Conservation (phyloP, 192 early-diverging fungal species). For the Globomyces pollinis-pini region DNA sequence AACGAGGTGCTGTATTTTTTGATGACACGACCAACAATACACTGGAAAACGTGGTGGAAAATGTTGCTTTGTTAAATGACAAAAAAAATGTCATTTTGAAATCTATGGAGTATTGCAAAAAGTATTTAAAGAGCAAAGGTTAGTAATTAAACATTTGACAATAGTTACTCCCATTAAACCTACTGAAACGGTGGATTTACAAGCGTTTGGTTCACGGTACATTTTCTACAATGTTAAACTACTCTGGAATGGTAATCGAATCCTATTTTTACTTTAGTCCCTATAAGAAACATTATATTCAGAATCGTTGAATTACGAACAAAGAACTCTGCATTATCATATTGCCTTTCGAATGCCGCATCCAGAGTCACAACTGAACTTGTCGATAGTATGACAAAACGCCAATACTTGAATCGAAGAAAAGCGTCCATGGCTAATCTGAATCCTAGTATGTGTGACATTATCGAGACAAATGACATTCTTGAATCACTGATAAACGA, state of each 20-base stretch:
- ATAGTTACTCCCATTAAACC: slow-evolving; percentile 24
- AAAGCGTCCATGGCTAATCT: background rate
- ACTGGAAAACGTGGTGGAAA: background rate
- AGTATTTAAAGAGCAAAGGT: slow-evolving; percentile 44
- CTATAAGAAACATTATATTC: slow-evolving; percentile 75
- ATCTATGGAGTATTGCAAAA: slow-evolving; percentile 15
- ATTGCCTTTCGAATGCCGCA: slow-evolving; percentile 79
- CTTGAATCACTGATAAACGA: slow-evolving; percentile 2
- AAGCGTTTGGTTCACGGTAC: slow-evolving; percentile 61
- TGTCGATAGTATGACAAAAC: slow-evolving; percentile 20
- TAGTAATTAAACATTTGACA: slow-evolving; percentile 45
- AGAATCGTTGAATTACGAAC: slow-evolving; percentile 64
- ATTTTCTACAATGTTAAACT: slow-evolving; percentile 78
- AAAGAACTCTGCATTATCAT: slow-evolving; percentile 59
- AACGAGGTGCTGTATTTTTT: slow-evolving; percentile 25
- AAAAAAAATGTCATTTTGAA: slow-evolving; percentile 13
- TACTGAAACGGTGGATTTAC: slow-evolving; percentile 20
- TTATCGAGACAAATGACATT: background rate
- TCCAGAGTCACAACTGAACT: slow-evolving; percentile 69
- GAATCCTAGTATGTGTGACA: background rate
- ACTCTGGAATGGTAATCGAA: slow-evolving; percentile 65
- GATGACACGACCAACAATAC: slow-evolving; percentile 25
- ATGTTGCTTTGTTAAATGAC: background rate
- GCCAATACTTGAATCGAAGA: slow-evolving; percentile 7
- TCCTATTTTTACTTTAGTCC: slow-evolving; percentile 9